Evolutionary conservation across 345 rosid genomes (phyloP), one percentile per base, ranked within the genome.

Genomic region (Abelmoschus esculentus): DNA sequence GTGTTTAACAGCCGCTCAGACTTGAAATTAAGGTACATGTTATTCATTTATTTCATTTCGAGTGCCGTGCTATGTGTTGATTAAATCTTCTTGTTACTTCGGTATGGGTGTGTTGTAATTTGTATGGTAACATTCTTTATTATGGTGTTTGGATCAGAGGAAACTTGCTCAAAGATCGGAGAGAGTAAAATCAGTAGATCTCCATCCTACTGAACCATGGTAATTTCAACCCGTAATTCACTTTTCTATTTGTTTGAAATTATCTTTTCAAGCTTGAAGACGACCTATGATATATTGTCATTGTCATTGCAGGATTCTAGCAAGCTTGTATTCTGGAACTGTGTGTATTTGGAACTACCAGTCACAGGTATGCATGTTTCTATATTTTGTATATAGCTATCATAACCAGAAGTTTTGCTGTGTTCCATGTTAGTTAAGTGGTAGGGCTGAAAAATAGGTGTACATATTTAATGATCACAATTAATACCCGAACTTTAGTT

Each of bases 131-230:
- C 67, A 34, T 64, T 60, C 14, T 73, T 56, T 22, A 57, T 8
- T 19, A 55, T 64, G 6, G 52, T 77, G 69, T 68, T 14, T 72
- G 80, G 69, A 77, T 74, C 86, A 89, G 91, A 89, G 71, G 66
- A 77, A 82, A 75, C 66, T 87, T 40, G 78, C 82, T 64, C 86
- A 85, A 62, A 64, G 80, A 72, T 89, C 87, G 11, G 91, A 85
- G 60, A 77, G 91, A 75, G 96, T 87, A 47, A 89, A 89, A 73
- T 87, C 87, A 5, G 84, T 85, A 19, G 90, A 89, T 78, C 81
- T 89, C 10, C 96, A 87, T 73, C 88, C 87, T 14, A 84, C 86
- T 22, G 81, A 89, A 74, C 90, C 96, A 89, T 85, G 91, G 95
- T 89, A 74, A 78, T 52, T 74, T 61, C 32, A 7, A 38, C 18